These are phyloP conservation scores for Calonectria montana DNA, from an alignment of 2,329 filamentous ascomycete species.

Conservation along the genomic window DNA sequence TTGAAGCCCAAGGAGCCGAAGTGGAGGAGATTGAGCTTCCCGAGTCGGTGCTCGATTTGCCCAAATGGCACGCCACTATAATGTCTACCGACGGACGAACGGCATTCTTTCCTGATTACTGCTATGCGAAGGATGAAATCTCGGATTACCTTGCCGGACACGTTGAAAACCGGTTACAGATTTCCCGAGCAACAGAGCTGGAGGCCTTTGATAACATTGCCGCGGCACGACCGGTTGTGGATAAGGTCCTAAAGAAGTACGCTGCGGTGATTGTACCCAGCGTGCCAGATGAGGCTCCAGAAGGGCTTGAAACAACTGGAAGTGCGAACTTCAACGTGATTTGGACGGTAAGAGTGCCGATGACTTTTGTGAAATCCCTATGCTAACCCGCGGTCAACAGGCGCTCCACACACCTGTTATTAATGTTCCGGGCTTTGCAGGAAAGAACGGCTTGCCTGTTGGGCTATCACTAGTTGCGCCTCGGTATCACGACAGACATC, in stretches of 20 bases:
- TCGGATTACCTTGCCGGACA: constrained; percentile 57
- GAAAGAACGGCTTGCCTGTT: constrained; percentile 63
- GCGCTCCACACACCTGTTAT: constrained; percentile 69
- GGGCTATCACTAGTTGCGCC: constrained; percentile 64
- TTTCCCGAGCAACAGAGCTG: constrained; percentile 60
- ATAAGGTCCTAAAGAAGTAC: constrained; percentile 63
- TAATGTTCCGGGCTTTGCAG: constrained; percentile 72
- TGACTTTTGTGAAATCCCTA: rapidly evolving
- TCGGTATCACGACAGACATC: constrained; percentile 57
- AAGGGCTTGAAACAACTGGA: constrained; percentile 64
- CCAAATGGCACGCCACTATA: constrained; percentile 63
- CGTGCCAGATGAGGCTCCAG: constrained; percentile 68
- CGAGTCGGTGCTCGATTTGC: constrained; percentile 58
- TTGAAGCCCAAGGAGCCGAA: constrained; percentile 60
- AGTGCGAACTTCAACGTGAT: constrained; percentile 62
- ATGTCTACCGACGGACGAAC: constrained; percentile 64
- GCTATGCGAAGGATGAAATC: constrained; percentile 58
- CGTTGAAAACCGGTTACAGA: constrained; percentile 59
- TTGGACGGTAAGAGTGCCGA: constrained; percentile 64
- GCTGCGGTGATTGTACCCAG: constrained; percentile 69
- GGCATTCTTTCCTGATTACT: constrained; percentile 66
- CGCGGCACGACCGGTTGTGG: constrained; percentile 63
- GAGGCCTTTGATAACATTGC: constrained; percentile 66
- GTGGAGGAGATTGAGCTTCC: constrained; percentile 68
- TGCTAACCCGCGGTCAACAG: constrained; percentile 30